phyloP scores from a whole-genome alignment of 2,329 filamentous ascomycete species.

The Aspergillus puulaauensis region DNA sequence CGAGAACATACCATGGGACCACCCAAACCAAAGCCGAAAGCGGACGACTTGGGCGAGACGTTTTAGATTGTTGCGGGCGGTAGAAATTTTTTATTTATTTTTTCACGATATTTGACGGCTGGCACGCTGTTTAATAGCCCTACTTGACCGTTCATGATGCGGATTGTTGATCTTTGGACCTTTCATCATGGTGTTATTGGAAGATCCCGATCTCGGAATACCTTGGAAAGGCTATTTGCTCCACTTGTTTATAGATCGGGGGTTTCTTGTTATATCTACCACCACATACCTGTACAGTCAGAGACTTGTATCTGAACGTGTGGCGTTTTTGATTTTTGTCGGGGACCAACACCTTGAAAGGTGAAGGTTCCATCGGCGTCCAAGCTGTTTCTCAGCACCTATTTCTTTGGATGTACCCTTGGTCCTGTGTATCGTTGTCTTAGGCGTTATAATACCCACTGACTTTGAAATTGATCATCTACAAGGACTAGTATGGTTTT shows the following conservation, averaged over 20 bases:
- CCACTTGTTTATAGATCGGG: constrained; percentile 18
- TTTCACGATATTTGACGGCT: constrained; percentile 22
- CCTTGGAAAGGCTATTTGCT: constrained; percentile 11
- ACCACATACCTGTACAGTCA: constrained; percentile 6
- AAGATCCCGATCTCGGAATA: constrained; percentile 7
- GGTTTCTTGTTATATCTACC: constrained; percentile 9
- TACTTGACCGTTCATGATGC: constrained; percentile 14
- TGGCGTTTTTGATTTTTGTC: constrained; percentile 14
- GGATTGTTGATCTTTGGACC: constrained; percentile 6
- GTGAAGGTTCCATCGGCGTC: constrained; percentile 24
- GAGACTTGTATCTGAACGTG: constrained; percentile 13
- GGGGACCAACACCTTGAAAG: constrained; percentile 7
- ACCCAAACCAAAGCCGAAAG: constrained; percentile 48
- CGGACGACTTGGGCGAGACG: constrained; percentile 58
- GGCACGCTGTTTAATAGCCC: constrained; percentile 17
- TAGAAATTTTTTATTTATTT: background rate
- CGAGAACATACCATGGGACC: constrained; percentile 48
- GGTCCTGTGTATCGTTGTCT: constrained; percentile 24
- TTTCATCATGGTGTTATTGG: constrained; percentile 11
- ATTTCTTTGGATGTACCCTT: constrained; percentile 20
- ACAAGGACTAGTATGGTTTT: background rate
- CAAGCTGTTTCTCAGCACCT: constrained; percentile 40
- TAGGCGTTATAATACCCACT: constrained; percentile 39
- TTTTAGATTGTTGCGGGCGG: constrained; percentile 40
- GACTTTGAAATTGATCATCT: constrained; percentile 15